Base-by-base conservation (phyloP, 345 rosid genomes). In the Angophora floribunda region DNA sequence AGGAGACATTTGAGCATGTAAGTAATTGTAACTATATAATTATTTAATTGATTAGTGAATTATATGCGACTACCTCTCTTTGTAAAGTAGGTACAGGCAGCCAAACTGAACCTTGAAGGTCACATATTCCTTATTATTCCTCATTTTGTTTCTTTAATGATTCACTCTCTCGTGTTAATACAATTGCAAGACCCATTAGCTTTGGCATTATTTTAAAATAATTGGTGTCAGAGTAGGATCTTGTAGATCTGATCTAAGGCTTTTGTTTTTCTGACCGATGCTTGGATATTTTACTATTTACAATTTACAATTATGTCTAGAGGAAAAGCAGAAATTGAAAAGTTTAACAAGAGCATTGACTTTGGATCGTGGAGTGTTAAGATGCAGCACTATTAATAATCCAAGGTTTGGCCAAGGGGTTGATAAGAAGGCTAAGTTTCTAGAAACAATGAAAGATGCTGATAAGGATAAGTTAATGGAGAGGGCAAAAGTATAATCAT, bases 61-160 rank as follows among this genome's bases (percentile, higher is more conserved):
- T 67, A 30, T 32, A 13, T 67, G 41, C 0, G 0, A 12, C 16
- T 16, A 0, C 0, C 24, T 16, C 45, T 7, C 10, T 19, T 16
- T 7, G 6, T 67, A 17, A 6, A 67, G 19, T 15, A 67, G 44
- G 45, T 32, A 32, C 12, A 17, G 0, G 16, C 45, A 67, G 12
- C 30, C 17, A 1, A 0, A 67, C 16, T 7, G 41, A 32, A 32
- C 10, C 45, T 32, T 22, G 4, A 2, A 67, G 32, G 32, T 67
- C 12, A 3, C 32, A 22, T 67, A 22, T 4, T 67, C 79, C 30
- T 67, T 67, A 67, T 32, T 67, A 22, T 67, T 32, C 44, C 8
- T 67, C 4, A 1, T 30, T 30, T n/a, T 67, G 16, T 67, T 67
- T 32, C 22, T 32, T 10, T 15, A 32, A 12, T 67, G 79, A 32